Evolutionary conservation across 352 stramenopile species (phyloP), one percentile per base, ranked within the genome.

Genomic region (Globisporangium heterothallicum): DNA sequence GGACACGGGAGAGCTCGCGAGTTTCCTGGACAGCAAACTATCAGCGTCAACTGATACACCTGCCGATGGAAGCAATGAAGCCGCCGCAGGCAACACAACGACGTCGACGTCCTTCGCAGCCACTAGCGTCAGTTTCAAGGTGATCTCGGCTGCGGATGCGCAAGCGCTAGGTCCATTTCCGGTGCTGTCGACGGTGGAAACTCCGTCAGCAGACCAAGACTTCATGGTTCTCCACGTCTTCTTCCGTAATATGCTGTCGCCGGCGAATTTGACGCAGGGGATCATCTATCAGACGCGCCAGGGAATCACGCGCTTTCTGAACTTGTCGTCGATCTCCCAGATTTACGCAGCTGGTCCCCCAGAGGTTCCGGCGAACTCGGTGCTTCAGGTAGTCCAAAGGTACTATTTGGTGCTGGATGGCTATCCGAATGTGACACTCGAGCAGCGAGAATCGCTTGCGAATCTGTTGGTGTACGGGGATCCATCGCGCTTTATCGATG

Each of bases 401-500:
- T 78, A 76, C 55, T 68, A 59, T 19, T 36, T 84, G 4, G 47
- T 54, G 42, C 59, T 61, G 22, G 59, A 22, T 46, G 63, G 57
- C 18, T 48, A 50, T n/a, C 47, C 18, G 32, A 62, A 41, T 6
- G 53, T 41, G 41, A 64, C 57, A 5, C 30, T 61, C 24, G 58
- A 54, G 18, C 16, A 47, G 8, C 61, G 72, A 19, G 48, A 78
- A 54, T 30, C 40, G 26, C 46, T 86, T 0, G 72, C 59, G 0
- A 83, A 79, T 21, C 32, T 72, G 6, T 56, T 86, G 29, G 24
- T 69, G 42, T 82, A 69, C 34, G 72, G 74, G 12, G 74, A 86
- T 40, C 62, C 75, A 0, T 52, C 36, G 2, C 67, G 68, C 7
- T 50, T 58, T 22, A 34, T 68, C 6, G 22, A 27, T 3, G 56